A percentile compares a stretch with the other conserved stretches of the same genome.
Evolutionary conservation across 176 grass and related monocot genomes (phyloP).

Genomic region (Poa pratensis): DNA sequence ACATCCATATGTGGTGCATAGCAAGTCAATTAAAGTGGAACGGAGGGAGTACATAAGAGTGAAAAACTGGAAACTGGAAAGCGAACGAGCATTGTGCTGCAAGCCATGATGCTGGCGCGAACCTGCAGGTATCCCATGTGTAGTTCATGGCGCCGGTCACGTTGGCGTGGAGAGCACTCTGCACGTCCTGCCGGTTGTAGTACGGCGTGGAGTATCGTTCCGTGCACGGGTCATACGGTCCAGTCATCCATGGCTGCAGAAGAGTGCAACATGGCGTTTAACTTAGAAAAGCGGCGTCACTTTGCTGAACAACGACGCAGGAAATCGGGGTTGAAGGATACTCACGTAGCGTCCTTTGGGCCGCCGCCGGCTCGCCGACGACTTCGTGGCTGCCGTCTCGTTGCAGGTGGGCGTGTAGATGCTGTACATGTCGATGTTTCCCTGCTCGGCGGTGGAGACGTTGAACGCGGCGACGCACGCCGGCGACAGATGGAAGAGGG

Average conservation of each 20-base stretch:
- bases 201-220: neutral
- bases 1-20: no score
- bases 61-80: neutral
- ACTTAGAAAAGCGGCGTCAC: neutral
- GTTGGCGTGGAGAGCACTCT: conserved; percentile 48
- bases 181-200: conserved; percentile 48
- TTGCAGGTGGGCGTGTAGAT: conserved; percentile 54
- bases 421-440: conserved; percentile 54
- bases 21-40: no score
- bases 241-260: conserved; percentile 39
- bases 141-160: conserved; percentile 34
- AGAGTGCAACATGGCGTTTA: neutral
- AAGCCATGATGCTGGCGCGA: neutral
- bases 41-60: no score
- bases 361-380: neutral
- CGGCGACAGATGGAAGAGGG: conserved; percentile 13
- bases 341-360: conserved; percentile 35
- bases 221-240: conserved; percentile 48
- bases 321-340: neutral
- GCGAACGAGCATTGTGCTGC: neutral
- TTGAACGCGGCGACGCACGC: conserved; percentile 13
- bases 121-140: conserved; percentile 51
- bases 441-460: conserved; percentile 31
- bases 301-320: neutral
- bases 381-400: neutral